Base-by-base conservation (phyloP, 2,329 filamentous ascomycete genomes). In the Colletotrichum orchidophilum region DNA sequence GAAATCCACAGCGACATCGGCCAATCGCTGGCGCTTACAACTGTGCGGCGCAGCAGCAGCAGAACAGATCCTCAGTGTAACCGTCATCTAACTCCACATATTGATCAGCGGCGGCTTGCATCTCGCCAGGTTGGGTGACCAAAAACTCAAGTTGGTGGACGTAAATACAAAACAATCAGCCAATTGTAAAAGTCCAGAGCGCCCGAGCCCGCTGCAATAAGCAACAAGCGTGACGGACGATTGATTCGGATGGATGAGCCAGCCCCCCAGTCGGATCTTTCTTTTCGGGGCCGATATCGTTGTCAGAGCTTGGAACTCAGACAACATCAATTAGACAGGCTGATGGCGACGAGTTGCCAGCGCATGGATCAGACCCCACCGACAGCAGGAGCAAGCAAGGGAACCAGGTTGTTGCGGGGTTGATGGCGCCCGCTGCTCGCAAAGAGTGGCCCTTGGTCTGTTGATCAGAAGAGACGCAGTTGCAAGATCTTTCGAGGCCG, bases 91-190 rank as follows among this genome's bases (percentile, higher is more conserved):
- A 52, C 59, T 46, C 35, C 42, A 66, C 57, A 66, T 61, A n/a
- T 39, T 42, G 60, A 72, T 72, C 66, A 70, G 60, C 70, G 49
- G 33, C 66, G 55, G 54, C 70, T 71, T 70, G 70, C 66, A 65
- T 63, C 24, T 29, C 29, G 24, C n/a, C 39, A 13, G 21, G 59
- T 24, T 42, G 53, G 27, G 68, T 31, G 26, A 54, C 31, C 39
- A 2, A 58, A 7, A 26, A 50, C 31, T 35, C 39, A 15, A 29
- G 26, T 27, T 42, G 8, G 11, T 58, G n/a, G 31, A 24, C 15
- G 50, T 53, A 12, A 59, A 57, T 26, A 18, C 7, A 15, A 21
- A 35, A 24, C 33, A 53, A 31, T 8, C 11, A 27, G 52, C 52
- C 57, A 71, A 52, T 68, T 15, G 39, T 27, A 18, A n/a, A 9